Percentiles rank a stretch among this genome's conserved stretches.
These are phyloP conservation scores for Talaromyces liani DNA, from an alignment of 495 filamentous ascomycete species.

Conservation along the genomic window DNA sequence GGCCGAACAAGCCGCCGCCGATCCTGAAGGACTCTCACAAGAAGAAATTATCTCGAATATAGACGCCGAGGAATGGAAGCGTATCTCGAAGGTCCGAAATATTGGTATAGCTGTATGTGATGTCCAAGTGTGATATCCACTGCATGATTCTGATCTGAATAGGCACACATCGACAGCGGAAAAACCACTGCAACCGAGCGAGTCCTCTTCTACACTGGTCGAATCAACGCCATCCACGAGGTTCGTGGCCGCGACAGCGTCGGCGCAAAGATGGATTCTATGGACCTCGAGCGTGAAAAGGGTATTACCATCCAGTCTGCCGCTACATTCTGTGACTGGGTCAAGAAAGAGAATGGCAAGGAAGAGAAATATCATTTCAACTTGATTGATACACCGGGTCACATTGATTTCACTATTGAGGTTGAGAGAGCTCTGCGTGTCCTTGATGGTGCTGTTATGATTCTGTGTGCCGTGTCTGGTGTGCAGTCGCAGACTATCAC, in stretches of 20 bases:
- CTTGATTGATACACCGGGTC: constrained; percentile 96
- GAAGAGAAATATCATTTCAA: constrained; percentile 96
- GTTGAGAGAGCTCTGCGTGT: constrained; percentile 95
- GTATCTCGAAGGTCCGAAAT: constrained; percentile 77
- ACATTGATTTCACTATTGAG: constrained; percentile 99
- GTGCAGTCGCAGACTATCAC: constrained; percentile 98
- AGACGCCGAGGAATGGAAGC: constrained; percentile 63
- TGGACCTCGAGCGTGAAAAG: constrained; percentile 97
- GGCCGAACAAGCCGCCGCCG: constrained; percentile 54
- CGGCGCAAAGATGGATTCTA: constrained; percentile 99
- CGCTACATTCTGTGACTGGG: constrained; percentile 96
- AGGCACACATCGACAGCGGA: constrained; percentile 98
- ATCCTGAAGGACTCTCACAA: constrained; percentile 53
- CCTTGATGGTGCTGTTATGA: constrained; percentile 96
- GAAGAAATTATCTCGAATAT: constrained; percentile 66
- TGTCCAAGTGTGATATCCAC: neutral
- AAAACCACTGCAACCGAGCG: constrained; percentile 97
- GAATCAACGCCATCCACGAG: constrained; percentile 95
- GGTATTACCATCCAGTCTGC: constrained; percentile 99
- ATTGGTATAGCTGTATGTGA: constrained; percentile 89
- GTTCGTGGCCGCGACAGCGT: constrained; percentile 92
- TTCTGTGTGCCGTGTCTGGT: constrained; percentile 93
- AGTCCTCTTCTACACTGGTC: constrained; percentile 96
- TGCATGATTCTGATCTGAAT: constrained; percentile 10
- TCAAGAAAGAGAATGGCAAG: constrained; percentile 69